Evolutionary conservation across 2,329 filamentous ascomycete species (phyloP).

Genomic region (Hymenoscyphus occultus): DNA sequence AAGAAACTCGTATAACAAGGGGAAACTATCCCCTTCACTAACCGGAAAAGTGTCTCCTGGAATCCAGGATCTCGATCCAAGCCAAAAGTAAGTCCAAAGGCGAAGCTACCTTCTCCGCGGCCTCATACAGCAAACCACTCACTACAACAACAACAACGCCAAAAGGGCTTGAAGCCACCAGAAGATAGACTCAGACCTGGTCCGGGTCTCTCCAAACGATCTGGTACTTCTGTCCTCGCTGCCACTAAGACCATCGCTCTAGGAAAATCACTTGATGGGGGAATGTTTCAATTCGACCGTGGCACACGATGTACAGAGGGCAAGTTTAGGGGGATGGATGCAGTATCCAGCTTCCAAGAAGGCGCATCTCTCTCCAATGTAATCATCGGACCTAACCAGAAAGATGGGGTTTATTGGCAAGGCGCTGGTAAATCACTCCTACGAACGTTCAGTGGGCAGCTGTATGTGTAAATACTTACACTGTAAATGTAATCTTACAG

Average conservation of each 20-base stretch:
- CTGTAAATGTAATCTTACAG: slow-evolving; percentile 19
- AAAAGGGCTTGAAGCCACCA: neutral
- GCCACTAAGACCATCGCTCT: slow-evolving; percentile 45
- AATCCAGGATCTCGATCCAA: too few relatives aligned
- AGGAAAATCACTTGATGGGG: slow-evolving; percentile 45
- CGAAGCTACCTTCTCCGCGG: too few relatives aligned
- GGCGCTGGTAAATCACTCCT: slow-evolving; percentile 26
- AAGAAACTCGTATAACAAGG: too few relatives aligned
- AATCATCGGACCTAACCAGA: slow-evolving; percentile 38
- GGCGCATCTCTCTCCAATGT: slow-evolving; percentile 37
- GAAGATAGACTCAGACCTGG: slow-evolving; percentile 29
- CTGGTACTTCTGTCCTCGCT: slow-evolving; percentile 41
- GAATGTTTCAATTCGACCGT: slow-evolving; percentile 45
- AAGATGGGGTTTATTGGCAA: slow-evolving; percentile 34
- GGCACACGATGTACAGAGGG: slow-evolving; percentile 41
- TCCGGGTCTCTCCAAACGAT: slow-evolving; percentile 26
- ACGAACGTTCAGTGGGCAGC: slow-evolving; percentile 32
- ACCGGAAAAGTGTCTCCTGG: too few relatives aligned
- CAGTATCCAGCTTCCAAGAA: slow-evolving; percentile 36
- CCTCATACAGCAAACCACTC: neutral
- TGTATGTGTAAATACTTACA: slow-evolving; percentile 31
- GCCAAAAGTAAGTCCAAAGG: too few relatives aligned
- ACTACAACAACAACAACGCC: neutral
- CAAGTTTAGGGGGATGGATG: slow-evolving; percentile 41
- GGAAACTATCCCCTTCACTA: too few relatives aligned